Evolutionary conservation across 441 rosid genomes (phyloP).

Genomic region (Eutrema salsugineum): DNA sequence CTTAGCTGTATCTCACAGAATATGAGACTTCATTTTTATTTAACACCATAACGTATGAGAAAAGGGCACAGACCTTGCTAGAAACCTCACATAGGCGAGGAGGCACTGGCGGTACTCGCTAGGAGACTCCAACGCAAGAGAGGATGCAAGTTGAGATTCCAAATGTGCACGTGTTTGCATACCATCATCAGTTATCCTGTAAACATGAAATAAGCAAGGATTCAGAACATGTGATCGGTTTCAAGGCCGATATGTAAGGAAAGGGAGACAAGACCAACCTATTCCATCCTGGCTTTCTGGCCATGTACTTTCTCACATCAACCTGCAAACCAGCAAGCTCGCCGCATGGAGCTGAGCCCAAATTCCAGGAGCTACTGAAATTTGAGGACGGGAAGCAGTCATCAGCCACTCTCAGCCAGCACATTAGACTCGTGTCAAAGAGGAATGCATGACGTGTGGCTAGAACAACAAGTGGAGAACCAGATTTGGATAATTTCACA

Average conservation of each 20-base stretch:
- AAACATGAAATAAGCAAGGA: conserved; percentile 6
- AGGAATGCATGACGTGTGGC: conserved; percentile 98
- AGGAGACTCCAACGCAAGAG: conserved; percentile 78
- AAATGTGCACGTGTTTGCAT: conserved; percentile 94
- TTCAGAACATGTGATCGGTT: background rate
- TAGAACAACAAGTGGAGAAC: conserved; percentile 88
- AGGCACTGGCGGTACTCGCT: conserved; percentile 93
- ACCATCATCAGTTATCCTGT: conserved; percentile 95
- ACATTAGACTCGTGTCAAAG: conserved; percentile 83
- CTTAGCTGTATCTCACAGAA: no score
- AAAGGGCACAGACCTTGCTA: conserved; percentile 62
- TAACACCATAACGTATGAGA: background rate
- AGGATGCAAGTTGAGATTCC: conserved; percentile 92
- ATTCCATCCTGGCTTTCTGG: conserved; percentile 98
- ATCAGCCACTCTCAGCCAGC: conserved; percentile 97
- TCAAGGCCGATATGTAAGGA: background rate
- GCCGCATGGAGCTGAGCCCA: conserved; percentile 79
- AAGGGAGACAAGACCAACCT: conserved; percentile 50
- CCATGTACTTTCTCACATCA: conserved; percentile 89
- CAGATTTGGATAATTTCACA: conserved; percentile 87
- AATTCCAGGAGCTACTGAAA: conserved; percentile 89
- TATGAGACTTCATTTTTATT: no score
- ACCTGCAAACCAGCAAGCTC: conserved; percentile 97
- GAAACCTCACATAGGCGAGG: conserved; percentile 82
- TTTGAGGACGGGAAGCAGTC: conserved; percentile 99